phyloP scores from a whole-genome alignment of 441 rosid species.

The Lepidium campestre region DNA sequence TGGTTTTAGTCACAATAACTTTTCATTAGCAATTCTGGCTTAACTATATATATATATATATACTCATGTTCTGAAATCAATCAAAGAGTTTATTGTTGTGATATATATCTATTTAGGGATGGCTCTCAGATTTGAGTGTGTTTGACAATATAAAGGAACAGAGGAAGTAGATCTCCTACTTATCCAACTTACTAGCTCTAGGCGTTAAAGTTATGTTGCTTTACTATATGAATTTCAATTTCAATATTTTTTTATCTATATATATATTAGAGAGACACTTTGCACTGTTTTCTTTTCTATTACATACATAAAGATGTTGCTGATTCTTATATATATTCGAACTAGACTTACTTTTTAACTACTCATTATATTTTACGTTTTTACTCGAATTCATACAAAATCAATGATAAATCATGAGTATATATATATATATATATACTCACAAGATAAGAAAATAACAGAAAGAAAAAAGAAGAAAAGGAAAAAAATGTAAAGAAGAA shows the following conservation, averaged over 20 bases:
- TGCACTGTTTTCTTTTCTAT: too few species aligned
- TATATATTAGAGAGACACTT: too few species aligned
- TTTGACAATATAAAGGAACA: neutral
- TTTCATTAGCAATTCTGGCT: neutral
- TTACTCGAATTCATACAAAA: neutral
- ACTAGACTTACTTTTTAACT: neutral
- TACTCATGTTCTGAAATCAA: neutral
- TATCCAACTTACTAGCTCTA: neutral
- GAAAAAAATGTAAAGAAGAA: neutral
- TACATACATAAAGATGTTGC: too few species aligned
- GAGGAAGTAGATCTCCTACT: neutral
- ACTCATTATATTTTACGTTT: neutral
- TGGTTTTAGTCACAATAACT: constrained; percentile 12
- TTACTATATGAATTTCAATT: neutral
- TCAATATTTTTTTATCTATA: too few species aligned
- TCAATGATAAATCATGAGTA: neutral
- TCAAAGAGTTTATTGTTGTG: neutral
- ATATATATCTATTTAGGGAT: neutral
- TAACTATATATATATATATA: neutral
- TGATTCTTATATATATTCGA: neutral
- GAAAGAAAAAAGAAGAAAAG: neutral
- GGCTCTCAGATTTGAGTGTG: neutral
- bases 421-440: too few species aligned
- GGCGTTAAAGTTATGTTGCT: neutral
- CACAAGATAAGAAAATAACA: neutral